Conservation (phyloP, 768 basidiomycete species). For the Dioszegia aurantiaca region DNA sequence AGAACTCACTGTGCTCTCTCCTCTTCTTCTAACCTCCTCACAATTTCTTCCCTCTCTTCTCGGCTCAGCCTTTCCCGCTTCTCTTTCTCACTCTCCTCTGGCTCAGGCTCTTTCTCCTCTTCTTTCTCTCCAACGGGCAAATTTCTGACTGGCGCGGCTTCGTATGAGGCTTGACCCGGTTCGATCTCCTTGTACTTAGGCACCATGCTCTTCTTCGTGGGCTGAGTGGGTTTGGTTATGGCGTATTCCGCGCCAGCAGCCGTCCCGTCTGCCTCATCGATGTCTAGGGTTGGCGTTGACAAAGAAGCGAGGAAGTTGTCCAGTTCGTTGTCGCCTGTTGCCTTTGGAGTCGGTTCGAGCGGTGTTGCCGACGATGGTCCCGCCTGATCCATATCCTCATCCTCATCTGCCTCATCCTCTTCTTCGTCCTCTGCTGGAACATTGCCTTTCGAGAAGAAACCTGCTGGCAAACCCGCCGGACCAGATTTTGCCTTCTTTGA, state of each 20-base stretch:
- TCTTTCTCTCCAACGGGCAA: slow-evolving; percentile 36
- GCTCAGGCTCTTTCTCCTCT: slow-evolving; percentile 28
- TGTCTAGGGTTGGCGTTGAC: slow-evolving; percentile 7
- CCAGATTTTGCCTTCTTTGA: slow-evolving; percentile 9
- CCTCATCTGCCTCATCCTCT: slow-evolving; percentile 15
- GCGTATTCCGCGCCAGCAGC: not conserved
- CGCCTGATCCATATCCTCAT: slow-evolving; percentile 1
- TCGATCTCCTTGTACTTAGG: slow-evolving; percentile 33
- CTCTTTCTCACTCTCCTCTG: slow-evolving; percentile 44
- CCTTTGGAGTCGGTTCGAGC: slow-evolving; percentile 4
- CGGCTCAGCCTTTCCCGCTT: slow-evolving; percentile 30
- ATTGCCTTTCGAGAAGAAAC: slow-evolving; percentile 28
- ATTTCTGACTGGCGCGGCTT: slow-evolving; percentile 42
- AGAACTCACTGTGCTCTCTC: slow-evolving; percentile 48
- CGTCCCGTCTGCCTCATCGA: not conserved
- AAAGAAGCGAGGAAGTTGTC: slow-evolving; percentile 44
- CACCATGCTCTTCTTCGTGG: slow-evolving; percentile 16
- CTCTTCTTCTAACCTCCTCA: slow-evolving; percentile 47
- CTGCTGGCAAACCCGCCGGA: slow-evolving; percentile 19
- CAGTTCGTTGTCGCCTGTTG: slow-evolving; percentile 45
- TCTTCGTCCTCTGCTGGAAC: slow-evolving; percentile 10
- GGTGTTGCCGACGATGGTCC: not conserved
- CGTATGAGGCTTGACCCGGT: slow-evolving; percentile 42
- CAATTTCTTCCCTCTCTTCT: slow-evolving; percentile 51
- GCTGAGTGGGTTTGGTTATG: not conserved